Percentiles rank a stretch among this genome's conserved stretches.
phyloP scores from a whole-genome alignment of 306 rosid species.

The Sechiopsis laciniata region DNA sequence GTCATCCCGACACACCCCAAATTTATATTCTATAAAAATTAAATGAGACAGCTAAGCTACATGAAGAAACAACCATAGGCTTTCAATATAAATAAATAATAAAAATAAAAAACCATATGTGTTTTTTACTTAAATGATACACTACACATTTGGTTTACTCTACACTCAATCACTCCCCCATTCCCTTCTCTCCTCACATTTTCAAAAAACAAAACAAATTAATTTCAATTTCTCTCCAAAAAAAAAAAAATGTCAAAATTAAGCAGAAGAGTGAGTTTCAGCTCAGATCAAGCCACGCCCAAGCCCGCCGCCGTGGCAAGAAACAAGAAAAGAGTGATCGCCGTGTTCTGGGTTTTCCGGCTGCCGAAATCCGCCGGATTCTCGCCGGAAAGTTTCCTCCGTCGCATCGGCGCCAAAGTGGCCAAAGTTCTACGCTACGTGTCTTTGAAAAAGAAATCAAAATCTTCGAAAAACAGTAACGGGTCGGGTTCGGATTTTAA shows the following conservation, averaged over 20 bases:
- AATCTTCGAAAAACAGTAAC: neutral
- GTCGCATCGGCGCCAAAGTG: neutral
- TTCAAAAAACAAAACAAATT: neutral
- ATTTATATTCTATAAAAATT: too few relatives aligned
- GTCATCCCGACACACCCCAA: neutral
- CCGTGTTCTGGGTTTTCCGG: conserved; percentile 10
- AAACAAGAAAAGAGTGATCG: neutral
- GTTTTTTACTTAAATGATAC: neutral
- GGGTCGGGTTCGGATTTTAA: neutral
- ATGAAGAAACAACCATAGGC: neutral
- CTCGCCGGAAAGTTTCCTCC: conserved; percentile 17
- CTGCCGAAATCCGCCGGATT: neutral
- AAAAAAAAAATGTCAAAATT: neutral
- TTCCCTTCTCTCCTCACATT: neutral
- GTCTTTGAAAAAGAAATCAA: neutral
- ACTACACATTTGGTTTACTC: neutral
- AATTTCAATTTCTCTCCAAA: too few relatives aligned
- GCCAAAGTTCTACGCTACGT: conserved; percentile 13
- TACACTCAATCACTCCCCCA: neutral
- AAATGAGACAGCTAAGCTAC: neutral
- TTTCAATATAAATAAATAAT: too few relatives aligned
- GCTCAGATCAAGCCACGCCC: conserved; percentile 12
- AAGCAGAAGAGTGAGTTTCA: conserved; percentile 28
- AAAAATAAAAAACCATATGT: too few relatives aligned
- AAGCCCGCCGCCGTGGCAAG: conserved; percentile 16